Conservation (phyloP, 2,329 filamentous ascomycete genomes). For the Elsinoe necatrix region DNA sequence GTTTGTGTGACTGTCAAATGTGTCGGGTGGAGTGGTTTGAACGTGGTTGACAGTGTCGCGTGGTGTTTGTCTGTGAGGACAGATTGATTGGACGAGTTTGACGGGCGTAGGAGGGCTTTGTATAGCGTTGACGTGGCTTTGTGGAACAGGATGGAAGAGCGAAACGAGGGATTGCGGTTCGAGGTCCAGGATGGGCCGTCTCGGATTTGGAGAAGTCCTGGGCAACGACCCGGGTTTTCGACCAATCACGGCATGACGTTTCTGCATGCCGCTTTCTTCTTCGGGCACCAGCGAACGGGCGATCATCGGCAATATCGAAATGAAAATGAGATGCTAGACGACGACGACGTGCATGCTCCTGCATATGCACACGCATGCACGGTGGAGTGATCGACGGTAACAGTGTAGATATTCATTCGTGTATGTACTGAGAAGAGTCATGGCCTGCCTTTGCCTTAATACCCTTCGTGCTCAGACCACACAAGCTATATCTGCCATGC, state of each 20-base stretch:
- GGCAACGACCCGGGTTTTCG: conserved; percentile 1
- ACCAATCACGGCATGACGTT: conserved; percentile 2
- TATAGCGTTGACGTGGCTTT: conserved; percentile 10
- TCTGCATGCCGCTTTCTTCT: conserved; percentile 4
- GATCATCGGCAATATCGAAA: conserved; percentile 7
- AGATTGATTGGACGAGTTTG: conserved; percentile 7
- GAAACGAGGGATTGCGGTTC: conserved; percentile 4
- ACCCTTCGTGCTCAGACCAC: no score
- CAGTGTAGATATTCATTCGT: neutral
- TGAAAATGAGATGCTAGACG: neutral
- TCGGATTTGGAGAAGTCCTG: conserved; percentile 12
- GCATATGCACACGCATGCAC: neutral
- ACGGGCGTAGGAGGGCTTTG: neutral
- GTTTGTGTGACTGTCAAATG: neutral
- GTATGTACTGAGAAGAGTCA: neutral
- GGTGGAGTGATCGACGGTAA: neutral
- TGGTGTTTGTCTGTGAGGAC: conserved; percentile 1
- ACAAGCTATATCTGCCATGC: no score
- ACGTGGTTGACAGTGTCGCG: neutral
- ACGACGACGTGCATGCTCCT: neutral
- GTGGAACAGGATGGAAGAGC: conserved; percentile 11
- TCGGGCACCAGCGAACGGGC: neutral
- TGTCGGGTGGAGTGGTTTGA: neutral
- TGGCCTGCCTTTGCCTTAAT: no score
- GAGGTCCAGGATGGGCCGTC: conserved; percentile 4